phyloP scores from a whole-genome alignment of 2,329 filamentous ascomycete genomes.

The Beauveria sp. region DNA sequence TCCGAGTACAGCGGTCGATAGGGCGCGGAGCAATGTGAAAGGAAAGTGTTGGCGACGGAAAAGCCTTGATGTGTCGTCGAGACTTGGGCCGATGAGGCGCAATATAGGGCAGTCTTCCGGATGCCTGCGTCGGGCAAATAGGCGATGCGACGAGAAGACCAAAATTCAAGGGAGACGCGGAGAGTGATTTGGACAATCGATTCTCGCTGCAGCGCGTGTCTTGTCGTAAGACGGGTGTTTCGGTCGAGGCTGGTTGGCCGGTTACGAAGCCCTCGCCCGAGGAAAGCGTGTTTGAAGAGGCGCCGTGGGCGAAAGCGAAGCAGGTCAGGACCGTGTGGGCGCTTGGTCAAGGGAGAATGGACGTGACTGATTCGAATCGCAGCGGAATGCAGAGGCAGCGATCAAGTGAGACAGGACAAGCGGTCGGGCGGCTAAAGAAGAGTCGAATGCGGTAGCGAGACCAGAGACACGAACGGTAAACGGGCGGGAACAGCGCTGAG shows the following conservation, averaged over 20 bases:
- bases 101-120: background rate
- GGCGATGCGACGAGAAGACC: background rate
- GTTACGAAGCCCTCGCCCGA: background rate
- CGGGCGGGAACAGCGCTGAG: conserved; percentile 15
- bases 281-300: background rate
- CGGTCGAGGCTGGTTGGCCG: background rate
- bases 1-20: conserved; percentile 14
- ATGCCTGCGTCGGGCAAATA: background rate
- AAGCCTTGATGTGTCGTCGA: conserved; percentile 4
- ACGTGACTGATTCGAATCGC: conserved; percentile 13
- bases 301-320: background rate
- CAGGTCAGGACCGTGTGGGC: background rate
- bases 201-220: background rate
- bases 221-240: conserved; percentile 1
- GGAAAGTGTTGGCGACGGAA: conserved; percentile 11
- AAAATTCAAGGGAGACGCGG: background rate
- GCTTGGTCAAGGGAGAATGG: conserved; percentile 12
- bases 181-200: background rate
- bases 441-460: background rate
- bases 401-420: conserved; percentile 16
- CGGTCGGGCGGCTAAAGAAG: conserved; percentile 12
- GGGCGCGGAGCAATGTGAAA: conserved; percentile 15
- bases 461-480: conserved; percentile 1
- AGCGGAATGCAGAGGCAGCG: conserved; percentile 19
- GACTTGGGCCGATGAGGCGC: conserved; percentile 9